These are phyloP conservation scores for Tylopilus sp. DNA, from an alignment of 768 basidiomycete genomes.

Conservation along the genomic window DNA sequence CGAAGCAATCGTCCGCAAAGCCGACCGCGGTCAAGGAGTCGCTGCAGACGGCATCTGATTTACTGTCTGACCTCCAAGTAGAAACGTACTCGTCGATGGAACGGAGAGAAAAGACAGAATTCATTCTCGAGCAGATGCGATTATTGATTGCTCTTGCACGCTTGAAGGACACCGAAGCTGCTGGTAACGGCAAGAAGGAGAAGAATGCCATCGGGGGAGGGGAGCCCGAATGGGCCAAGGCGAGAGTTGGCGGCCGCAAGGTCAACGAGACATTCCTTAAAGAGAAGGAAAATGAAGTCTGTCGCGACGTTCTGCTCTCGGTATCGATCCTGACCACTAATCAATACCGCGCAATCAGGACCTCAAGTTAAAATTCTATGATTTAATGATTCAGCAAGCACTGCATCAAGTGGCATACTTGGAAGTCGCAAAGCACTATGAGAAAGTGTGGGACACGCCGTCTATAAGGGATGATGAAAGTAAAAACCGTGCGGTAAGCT, in stretches of 20 bases:
- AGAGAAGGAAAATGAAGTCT: constrained; percentile 82
- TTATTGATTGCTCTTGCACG: constrained; percentile 75
- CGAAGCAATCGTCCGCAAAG: constrained; percentile 41
- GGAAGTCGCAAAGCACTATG: constrained; percentile 91
- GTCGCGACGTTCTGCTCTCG: constrained; percentile 15
- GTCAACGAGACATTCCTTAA: constrained; percentile 92
- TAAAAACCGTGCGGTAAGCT: constrained; percentile 64
- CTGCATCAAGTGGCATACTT: constrained; percentile 82
- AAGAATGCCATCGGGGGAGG: constrained; percentile 61
- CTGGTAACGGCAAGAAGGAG: constrained; percentile 49
- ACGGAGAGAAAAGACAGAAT: constrained; percentile 95
- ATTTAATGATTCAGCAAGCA: constrained; percentile 94
- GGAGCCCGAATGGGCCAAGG: constrained; percentile 91
- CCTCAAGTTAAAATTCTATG: constrained; percentile 93
- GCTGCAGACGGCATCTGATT: constrained; percentile 82
- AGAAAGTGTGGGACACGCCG: constrained; percentile 97
- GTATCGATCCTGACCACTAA: neutral
- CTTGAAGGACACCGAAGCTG: constrained; percentile 65
- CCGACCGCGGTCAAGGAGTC: constrained; percentile 53
- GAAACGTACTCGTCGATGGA: constrained; percentile 99
- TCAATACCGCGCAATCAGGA: constrained; percentile 49
- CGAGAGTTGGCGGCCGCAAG: constrained; percentile 87
- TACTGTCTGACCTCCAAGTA: constrained; percentile 93
- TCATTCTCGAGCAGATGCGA: constrained; percentile 97
- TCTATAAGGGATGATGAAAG: constrained; percentile 83